Base-by-base conservation (phyloP, 2,329 filamentous ascomycete genomes). In the Neoscytalidium dimidiatum region DNA sequence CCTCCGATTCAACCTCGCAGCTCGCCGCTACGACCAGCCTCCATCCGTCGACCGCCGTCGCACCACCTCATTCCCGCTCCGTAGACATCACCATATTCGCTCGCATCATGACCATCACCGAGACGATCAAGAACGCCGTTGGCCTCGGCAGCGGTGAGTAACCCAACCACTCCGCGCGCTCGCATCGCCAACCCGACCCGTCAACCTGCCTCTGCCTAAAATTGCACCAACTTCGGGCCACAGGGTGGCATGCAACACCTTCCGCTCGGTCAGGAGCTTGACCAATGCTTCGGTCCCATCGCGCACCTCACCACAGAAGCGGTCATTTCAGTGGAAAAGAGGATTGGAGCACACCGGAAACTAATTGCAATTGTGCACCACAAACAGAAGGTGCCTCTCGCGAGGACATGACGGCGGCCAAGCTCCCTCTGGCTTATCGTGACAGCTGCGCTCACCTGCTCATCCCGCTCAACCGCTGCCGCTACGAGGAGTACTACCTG, bases 391-490 rank as follows among this genome's bases (percentile, higher is more conserved):
- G 60, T 23, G 60, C 60, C 33, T 44, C 92, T 69, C 88, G 92
- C 80, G 90, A 96, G 84, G 91, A 95, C 81, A 98, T 98, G 94
- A 90, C 92, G 76, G 92, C 92, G 74, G 94, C 94, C 71, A 90
- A 88, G 75, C 86, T 98, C 60, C 94, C 95, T 13, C 81, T 98
- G 63, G 86, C 91, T 73, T 99, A 99, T 86, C 88, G 95, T 78
- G 95, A 99, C 82, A 94, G 90, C 82, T 99, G 95, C 83, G 95
- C 94, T 68, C 89, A 95, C 81, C 90, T 99, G 52, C 84, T 98
- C 68, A 97, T 98, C 69, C 95, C 95, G 17, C 86, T 99, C 72
- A 99, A 99, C 84, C 90, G 91, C 75, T 99, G 95, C 86, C 93
- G 95, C 68, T 86, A 88, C 81, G 90, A 96, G 72, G 91, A 92